A percentile compares a stretch with the other conserved stretches of the same genome.
Evolutionary conservation across 2,329 filamentous ascomycete species (phyloP).

Genomic region (Cladophialophora chaetospira): DNA sequence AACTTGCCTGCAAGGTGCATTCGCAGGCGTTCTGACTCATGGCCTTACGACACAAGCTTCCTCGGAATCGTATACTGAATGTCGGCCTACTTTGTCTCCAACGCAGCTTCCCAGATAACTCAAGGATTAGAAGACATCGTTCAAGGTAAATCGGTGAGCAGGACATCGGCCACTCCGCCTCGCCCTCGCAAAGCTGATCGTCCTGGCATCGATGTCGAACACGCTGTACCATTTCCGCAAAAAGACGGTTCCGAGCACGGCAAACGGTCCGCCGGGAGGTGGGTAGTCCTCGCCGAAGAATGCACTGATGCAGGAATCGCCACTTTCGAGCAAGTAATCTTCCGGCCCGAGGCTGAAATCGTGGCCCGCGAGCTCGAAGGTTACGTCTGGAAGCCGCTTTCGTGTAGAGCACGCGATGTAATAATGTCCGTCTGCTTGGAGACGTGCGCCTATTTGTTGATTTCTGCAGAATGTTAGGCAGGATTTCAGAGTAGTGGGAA

Average conservation of each 20-base stretch:
- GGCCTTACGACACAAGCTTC: no score
- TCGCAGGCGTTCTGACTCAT: no score
- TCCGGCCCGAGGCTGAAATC: not conserved
- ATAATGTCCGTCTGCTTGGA: not conserved
- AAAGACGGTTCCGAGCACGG: not conserved
- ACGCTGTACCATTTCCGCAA: not conserved
- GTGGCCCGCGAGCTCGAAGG: not conserved
- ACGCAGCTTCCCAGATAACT: no score
- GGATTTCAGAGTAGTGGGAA: not conserved
- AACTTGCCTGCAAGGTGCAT: no score
- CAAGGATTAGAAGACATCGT: no score
- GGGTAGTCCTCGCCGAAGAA: not conserved
- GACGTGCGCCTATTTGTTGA: not conserved
- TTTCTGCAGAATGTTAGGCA: not conserved
- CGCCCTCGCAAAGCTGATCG: not conserved
- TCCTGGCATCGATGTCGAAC: not conserved
- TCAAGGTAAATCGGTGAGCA: no score
- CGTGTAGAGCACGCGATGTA: not conserved
- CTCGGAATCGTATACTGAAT: no score
- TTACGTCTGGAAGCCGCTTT: not conserved
- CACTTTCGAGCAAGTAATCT: not conserved
- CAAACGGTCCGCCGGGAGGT: not conserved
- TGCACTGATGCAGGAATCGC: not conserved
- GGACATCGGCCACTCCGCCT: no score
- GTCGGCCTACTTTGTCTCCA: no score